Percentiles rank a stretch among this genome's conserved stretches.
phyloP scores from a whole-genome alignment of 495 filamentous ascomycete genomes.

The Lepidopterella palustris region DNA sequence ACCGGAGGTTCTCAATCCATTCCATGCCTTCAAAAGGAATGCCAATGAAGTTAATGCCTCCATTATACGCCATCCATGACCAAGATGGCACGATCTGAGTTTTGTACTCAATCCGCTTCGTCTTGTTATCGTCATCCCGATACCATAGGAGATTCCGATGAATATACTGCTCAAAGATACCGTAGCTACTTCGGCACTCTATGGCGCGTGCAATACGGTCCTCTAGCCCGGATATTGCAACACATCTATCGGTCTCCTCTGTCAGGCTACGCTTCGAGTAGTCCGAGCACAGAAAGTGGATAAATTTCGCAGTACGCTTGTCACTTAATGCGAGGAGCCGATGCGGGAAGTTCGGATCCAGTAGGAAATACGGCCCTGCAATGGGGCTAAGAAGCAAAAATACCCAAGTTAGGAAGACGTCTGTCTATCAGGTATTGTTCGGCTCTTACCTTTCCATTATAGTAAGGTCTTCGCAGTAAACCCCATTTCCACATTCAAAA shows the following conservation, averaged over 20 bases:
- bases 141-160: slow-evolving; percentile 13
- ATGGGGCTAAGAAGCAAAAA: background rate
- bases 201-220: slow-evolving; percentile 3
- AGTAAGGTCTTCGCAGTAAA: slow-evolving; percentile 10
- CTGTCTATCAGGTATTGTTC: background rate
- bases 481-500: slow-evolving; percentile 11
- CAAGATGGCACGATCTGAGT: slow-evolving; percentile 2
- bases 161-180: slow-evolving; percentile 9
- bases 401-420: background rate
- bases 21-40: background rate
- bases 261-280: slow-evolving; percentile 9
- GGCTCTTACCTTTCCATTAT: slow-evolving; percentile 8
- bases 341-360: slow-evolving; percentile 5
- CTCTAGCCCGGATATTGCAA: slow-evolving; percentile 10
- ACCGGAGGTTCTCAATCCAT: background rate
- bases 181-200: slow-evolving; percentile 9
- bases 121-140: background rate
- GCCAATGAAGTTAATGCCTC: slow-evolving; percentile 2
- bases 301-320: slow-evolving; percentile 1
- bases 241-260: slow-evolving; percentile 2
- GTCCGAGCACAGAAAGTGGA: slow-evolving; percentile 6
- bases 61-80: slow-evolving; percentile 5
- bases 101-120: slow-evolving; percentile 5
- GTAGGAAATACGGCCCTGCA: slow-evolving; percentile 1
- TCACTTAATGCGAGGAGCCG: background rate